Base-by-base conservation (phyloP, 1,284 basidiomycete genomes). In the Microbotryum intermedium region DNA sequence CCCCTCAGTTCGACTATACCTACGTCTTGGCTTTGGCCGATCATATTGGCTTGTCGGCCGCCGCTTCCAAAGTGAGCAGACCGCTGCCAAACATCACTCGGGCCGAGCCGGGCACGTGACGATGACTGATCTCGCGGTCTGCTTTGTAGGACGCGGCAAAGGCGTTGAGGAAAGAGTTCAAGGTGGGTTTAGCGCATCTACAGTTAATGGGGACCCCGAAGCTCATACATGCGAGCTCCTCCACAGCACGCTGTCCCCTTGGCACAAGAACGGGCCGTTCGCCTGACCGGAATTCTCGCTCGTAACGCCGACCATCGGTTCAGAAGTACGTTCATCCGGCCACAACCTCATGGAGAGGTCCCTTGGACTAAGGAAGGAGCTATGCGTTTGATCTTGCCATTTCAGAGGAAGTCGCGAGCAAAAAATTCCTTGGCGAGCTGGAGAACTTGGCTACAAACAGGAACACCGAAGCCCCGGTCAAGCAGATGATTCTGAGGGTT, bases 401-500 rank as follows among this genome's bases (percentile, higher is more conserved):
- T 29, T 50, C 58, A 69, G 64, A 65, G 18, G 60, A 69, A 54
- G 56, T 70, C 39, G 66, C 63, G 13, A 55, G 58, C 25, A 66
- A 68, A 30, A 70, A 70, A 52, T 70, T 70, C 60, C 43, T 69
- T 16, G 43, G 48, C 23, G 59, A 64, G 20, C n/a, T 67, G 28
- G 45, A 55, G 23, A 61, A 61, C 39, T 57, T 67, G 26, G 53
- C 57, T 26, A 39, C 56, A 21, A 46, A 39, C 13, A 59, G 58
- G 18, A 66, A 64, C 39, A 65, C 64, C 3, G 60, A 66, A 16
- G 55, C 68, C 1, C 42, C 39, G 8, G 66, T 68, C 21, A 62
- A 61, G 20, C 59, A 58, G 11, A 70, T 68, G 68, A 23, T 68
- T 7, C 62, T 60, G 46, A 57, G 65, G 26, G 61, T 67, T 2